Conservation (phyloP, 345 rosid genomes). For the Salix purpurea region DNA sequence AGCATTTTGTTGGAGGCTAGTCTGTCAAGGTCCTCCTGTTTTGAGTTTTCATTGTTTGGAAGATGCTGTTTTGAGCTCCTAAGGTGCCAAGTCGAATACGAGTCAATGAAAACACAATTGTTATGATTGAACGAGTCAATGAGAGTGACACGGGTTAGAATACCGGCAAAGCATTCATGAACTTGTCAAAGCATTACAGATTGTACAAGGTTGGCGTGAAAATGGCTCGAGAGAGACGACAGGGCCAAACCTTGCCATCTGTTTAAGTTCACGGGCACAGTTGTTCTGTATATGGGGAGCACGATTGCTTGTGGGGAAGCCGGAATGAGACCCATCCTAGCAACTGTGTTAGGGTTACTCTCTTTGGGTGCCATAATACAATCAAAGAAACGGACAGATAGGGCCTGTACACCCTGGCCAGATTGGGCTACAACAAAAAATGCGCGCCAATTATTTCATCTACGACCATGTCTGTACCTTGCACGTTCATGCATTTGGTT, state of each 20-base stretch:
- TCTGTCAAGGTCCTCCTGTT: not conserved
- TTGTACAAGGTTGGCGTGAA: conserved; percentile 6
- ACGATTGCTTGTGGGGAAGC: conserved; percentile 18
- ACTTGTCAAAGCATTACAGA: conserved; percentile 9
- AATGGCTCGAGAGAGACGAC: conserved; percentile 2
- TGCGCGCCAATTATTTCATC: not conserved
- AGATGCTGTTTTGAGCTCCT: not conserved
- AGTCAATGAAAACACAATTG: conserved; percentile 5
- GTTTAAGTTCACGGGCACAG: not conserved
- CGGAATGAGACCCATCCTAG: conserved; percentile 4
- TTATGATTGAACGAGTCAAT: not conserved
- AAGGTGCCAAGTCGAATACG: not conserved
- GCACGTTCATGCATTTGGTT: not conserved
- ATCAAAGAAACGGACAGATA: conserved; percentile 2
- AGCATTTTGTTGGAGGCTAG: not conserved
- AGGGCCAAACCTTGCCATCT: not conserved
- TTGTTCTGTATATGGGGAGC: conserved; percentile 5
- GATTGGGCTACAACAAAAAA: not conserved
- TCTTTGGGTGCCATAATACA: not conserved
- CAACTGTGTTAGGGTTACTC: not conserved
- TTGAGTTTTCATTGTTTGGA: too few species aligned
- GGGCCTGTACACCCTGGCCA: conserved; percentile 13
- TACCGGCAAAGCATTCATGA: conserved; percentile 1
- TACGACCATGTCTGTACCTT: not conserved
- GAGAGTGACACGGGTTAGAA: not conserved